Evolutionary conservation across 768 basidiomycete species (phyloP).

Genomic region (Trametes coccinea): DNA sequence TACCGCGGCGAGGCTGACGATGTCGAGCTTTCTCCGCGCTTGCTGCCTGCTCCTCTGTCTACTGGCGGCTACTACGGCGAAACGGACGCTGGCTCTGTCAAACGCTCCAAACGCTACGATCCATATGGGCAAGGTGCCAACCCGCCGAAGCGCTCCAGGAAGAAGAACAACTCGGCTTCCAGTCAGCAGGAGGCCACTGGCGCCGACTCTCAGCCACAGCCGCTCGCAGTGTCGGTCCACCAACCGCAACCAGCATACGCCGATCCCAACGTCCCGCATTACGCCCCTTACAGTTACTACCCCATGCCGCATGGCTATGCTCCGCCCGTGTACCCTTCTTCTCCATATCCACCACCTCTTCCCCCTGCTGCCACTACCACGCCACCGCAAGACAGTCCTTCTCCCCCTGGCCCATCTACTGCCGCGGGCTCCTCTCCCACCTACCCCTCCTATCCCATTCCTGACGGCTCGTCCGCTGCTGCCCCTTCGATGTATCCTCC

Average conservation of each 20-base stretch:
- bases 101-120: slow-evolving; percentile 36
- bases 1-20: slow-evolving; percentile 88
- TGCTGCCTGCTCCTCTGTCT: slow-evolving; percentile 30
- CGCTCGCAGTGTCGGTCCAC: slow-evolving; percentile 13
- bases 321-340: slow-evolving; percentile 18
- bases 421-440: slow-evolving; percentile 3
- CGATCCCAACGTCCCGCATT: slow-evolving; percentile 16
- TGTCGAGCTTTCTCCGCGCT: slow-evolving; percentile 34
- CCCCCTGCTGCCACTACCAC: slow-evolving; percentile 15
- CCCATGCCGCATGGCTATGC: slow-evolving; percentile 15
- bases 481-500: slow-evolving; percentile 18
- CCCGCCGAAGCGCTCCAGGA: slow-evolving; percentile 26
- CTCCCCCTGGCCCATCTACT: slow-evolving; percentile 1
- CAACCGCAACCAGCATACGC: slow-evolving; percentile 20
- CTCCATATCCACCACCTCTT: slow-evolving; percentile 17
- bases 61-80: slow-evolving; percentile 25
- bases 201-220: slow-evolving; percentile 14
- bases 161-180: slow-evolving; percentile 27
- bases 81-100: slow-evolving; percentile 21
- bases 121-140: slow-evolving; percentile 29
- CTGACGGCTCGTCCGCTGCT: background rate
- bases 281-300: slow-evolving; percentile 24
- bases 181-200: slow-evolving; percentile 23
- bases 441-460: slow-evolving; percentile 6
- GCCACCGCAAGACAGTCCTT: slow-evolving; percentile 17